Base-by-base conservation (phyloP, 2,329 filamentous ascomycete genomes). In the Fusarium sp. region DNA sequence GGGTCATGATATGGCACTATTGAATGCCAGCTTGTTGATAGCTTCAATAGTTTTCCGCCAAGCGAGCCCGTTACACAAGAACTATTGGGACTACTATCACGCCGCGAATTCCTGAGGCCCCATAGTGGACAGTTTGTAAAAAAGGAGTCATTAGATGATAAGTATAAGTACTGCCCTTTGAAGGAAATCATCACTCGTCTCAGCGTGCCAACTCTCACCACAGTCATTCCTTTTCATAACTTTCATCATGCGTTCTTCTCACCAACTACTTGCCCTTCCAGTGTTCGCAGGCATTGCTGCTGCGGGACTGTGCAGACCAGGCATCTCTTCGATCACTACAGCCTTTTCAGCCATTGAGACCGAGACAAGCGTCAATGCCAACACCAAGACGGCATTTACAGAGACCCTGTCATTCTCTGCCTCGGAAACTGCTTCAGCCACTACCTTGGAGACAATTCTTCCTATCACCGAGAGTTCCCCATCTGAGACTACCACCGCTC, bases 381-480 rank as follows among this genome's bases (percentile, higher is more conserved):
- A 37, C 34, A 37, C 34, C 10, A 37, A 37, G 18, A 37, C 10
- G 34, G 11, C 34, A 7, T 1, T n/a, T n/a, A 37, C 18, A 37
- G 9, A 37, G 5, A 37, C 34, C 34, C 6, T 37, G 18, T 37
- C 34, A 4, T n/a, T 37, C 3, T 37, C 18, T 37, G 18, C 18
- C 34, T n/a, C 34, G 18, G 34, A 37, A n/a, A 4, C 9, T 12
- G 11, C 6, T 37, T 7, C 34, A 37, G 34, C 18, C 10, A 37
- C 34, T n/a, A 37, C 18, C 6, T 0, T n/a, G 1, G 18, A n/a
- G 4, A n/a, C 6, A 4, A 7, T n/a, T 37, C 1, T n/a, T 37
- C 34, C 10, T 7, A 10, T 12, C 5, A n/a, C 6, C 0, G 34
- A 37, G 6, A 37, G 9, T 6, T 37, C 34, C 4, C 1, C 10